Evolutionary conservation across 2,329 filamentous ascomycete genomes (phyloP).

Genomic region (Pseudogymnoascus destructans): DNA sequence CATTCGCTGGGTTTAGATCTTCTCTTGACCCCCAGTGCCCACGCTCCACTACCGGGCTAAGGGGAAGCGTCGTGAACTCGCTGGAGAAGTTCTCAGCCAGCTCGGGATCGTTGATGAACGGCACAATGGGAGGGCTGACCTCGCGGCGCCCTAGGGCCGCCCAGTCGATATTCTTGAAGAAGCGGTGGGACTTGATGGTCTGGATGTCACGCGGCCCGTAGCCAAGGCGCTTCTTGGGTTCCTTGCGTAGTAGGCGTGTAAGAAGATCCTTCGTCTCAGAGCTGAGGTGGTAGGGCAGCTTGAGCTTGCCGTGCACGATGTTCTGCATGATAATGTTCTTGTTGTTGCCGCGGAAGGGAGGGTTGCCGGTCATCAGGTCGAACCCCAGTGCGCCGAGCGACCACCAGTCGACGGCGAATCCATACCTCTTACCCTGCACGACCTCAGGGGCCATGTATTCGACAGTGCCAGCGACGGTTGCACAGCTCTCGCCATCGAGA

Average conservation of each 20-base stretch:
- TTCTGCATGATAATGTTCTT: slow-evolving; percentile 92
- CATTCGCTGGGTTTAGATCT: slow-evolving; percentile 16
- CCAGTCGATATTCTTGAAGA: slow-evolving; percentile 97
- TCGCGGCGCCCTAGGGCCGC: slow-evolving; percentile 70
- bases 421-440: slow-evolving; percentile 75
- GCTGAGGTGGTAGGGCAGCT: slow-evolving; percentile 79
- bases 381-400: slow-evolving; percentile 85
- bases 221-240: slow-evolving; percentile 80
- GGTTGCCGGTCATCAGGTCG: slow-evolving; percentile 83
- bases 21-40: slow-evolving; percentile 16
- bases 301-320: slow-evolving; percentile 84
- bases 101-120: slow-evolving; percentile 88
- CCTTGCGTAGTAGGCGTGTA: slow-evolving; percentile 78
- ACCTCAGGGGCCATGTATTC: slow-evolving; percentile 99
- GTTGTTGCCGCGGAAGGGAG: slow-evolving; percentile 83
- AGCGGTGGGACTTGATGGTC: slow-evolving; percentile 80
- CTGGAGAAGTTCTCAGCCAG: slow-evolving; percentile 88
- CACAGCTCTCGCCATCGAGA: slow-evolving; percentile 58
- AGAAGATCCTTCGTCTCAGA: slow-evolving; percentile 90
- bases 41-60: slow-evolving; percentile 53
- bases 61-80: slow-evolving; percentile 79
- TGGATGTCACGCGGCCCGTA: slow-evolving; percentile 72
- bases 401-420: slow-evolving; percentile 97
- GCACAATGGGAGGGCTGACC: slow-evolving; percentile 76
- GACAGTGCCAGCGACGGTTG: slow-evolving; percentile 84